Base-by-base conservation (phyloP, 202 grass and related monocot genomes). In the Setaria viridis region DNA sequence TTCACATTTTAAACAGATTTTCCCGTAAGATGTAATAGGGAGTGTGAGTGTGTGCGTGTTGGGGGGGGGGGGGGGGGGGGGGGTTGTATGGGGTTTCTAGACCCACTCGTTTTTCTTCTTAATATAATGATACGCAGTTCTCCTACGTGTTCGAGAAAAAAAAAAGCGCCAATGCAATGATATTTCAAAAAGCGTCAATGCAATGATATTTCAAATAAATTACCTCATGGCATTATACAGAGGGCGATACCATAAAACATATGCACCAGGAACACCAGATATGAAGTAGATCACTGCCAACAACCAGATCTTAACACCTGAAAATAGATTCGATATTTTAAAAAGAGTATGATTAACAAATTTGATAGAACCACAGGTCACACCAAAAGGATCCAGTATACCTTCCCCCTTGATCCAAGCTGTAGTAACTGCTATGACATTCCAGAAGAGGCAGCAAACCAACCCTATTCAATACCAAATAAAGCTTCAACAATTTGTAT, bases 391-490 rank as follows among this genome's bases (percentile, higher is more conserved):
- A 46, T 20, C 7, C 20, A 80, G 39, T 78, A 65, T 85, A 95
- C 97, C 97, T 94, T 91, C 94, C 32, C 94, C 94, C 87, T 94
- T 97, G 82, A 99, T 93, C 97, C 97, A 99, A 93, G 97, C 97
- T 77, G 92, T 70, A 81, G 97, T 93, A 87, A 99, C 94, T 59
- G 97, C 97, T 79, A 99, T 82, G 66, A 99, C 32, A 51, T 99
- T 99, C 97, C 97, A 99, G 86, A 93, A 90, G 57, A 99, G 94
- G 56, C 94, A 99, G 62, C 74, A 87, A 93, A 74, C 37, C 78
- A 99, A 91, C n/a, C 97, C 97, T 99, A 85, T 80, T 78, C 69
- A 50, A 90, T 56, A 66, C 80, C 74, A 86, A 80, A 85, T 75
- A 82, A 82, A 70, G 30, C 49, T 81, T 60, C 12, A 74, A 10